phyloP scores from a whole-genome alignment of 2,329 filamentous ascomycete genomes.

The Decorospora gaudefroyi region DNA sequence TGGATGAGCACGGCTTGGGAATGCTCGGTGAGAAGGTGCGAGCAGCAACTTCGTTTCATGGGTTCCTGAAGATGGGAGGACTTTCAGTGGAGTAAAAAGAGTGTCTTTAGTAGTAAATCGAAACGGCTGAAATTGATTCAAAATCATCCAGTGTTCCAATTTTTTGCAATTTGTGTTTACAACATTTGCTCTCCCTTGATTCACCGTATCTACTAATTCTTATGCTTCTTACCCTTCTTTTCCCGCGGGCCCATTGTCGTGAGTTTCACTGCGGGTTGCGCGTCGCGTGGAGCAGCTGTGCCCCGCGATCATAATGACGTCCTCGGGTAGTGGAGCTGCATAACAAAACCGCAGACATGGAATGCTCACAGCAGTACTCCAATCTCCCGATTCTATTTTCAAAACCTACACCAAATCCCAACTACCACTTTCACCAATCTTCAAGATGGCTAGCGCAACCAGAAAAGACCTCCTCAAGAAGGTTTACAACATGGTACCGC shows the following conservation, averaged over 20 bases:
- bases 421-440: neutral
- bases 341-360: conserved; percentile 14
- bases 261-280: conserved; percentile 12
- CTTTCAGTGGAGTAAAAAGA: too few species aligned
- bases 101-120: too few species aligned
- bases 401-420: neutral
- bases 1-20: conserved; percentile 12
- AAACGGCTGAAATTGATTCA: neutral
- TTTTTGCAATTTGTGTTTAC: neutral
- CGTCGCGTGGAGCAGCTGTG: conserved; percentile 19
- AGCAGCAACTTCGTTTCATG: conserved; percentile 3
- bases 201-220: too few species aligned
- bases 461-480: conserved; percentile 77
- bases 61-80: conserved; percentile 2
- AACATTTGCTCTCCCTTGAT: too few species aligned
- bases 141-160: neutral
- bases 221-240: neutral
- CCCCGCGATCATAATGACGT: conserved; percentile 33
- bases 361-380: conserved; percentile 12
- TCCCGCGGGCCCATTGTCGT: neutral
- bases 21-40: conserved; percentile 5
- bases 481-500: conserved; percentile 88
- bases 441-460: conserved; percentile 57
- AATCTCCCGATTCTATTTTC: neutral
- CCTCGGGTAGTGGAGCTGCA: conserved; percentile 13